Evolutionary conservation across 176 grass and related monocot genomes (phyloP).

Genomic region (Coix lacrymajobi): DNA sequence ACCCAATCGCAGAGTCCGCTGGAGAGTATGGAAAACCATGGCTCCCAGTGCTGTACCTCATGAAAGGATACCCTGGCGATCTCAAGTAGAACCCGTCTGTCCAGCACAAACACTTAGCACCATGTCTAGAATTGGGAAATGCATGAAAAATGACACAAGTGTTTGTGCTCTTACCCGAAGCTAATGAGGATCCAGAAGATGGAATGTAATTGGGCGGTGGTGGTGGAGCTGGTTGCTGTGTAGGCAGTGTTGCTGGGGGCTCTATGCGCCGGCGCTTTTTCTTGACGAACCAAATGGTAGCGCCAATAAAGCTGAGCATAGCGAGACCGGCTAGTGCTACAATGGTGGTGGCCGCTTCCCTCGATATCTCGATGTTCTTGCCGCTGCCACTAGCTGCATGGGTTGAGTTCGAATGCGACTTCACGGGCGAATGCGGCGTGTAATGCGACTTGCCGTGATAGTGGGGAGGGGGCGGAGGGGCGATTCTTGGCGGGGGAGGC

Average conservation of each 20-base stretch:
- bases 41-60: constrained; percentile 51
- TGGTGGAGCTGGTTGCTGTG: constrained; percentile 38
- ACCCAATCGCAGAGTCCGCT: constrained; percentile 52
- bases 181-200: constrained; percentile 50
- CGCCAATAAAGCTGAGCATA: constrained; percentile 40
- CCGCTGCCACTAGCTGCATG: background rate
- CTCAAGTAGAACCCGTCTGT: constrained; percentile 48
- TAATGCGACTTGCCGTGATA: constrained; percentile 32
- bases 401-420: constrained; percentile 37
- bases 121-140: constrained; percentile 10
- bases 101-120: constrained; percentile 26
- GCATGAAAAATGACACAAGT: background rate
- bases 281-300: constrained; percentile 53
- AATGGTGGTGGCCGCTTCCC: constrained; percentile 47
- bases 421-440: background rate
- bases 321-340: constrained; percentile 40
- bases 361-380: constrained; percentile 60
- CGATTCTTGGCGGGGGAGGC: constrained; percentile 29
- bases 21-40: constrained; percentile 57
- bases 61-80: constrained; percentile 62
- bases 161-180: constrained; percentile 42
- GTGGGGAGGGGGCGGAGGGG: constrained; percentile 14
- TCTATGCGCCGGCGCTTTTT: constrained; percentile 55
- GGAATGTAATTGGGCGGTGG: constrained; percentile 41
- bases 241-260: constrained; percentile 6